Evolutionary conservation across 169 alveolate genomes (phyloP).

Genomic region (Cyclospora cayetanensis): DNA sequence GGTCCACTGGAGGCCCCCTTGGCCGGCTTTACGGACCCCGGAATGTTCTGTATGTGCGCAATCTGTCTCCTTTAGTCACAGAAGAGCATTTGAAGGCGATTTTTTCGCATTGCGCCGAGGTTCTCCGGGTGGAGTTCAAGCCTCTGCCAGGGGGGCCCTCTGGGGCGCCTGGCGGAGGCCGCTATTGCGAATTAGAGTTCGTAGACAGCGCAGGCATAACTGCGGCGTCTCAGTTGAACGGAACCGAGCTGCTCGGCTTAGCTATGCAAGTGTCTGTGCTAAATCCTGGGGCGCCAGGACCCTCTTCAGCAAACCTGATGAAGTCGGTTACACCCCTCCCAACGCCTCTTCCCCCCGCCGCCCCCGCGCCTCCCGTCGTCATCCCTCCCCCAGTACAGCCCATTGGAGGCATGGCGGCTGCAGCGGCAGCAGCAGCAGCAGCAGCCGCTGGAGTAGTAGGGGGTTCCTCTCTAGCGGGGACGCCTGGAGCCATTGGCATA

Average conservation of each 20-base stretch:
- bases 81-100: conserved; percentile 26
- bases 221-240: conserved; percentile 47
- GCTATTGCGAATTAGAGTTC: conserved; percentile 50
- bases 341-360: neutral
- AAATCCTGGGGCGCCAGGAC: conserved; percentile 25
- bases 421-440: conserved; percentile 27
- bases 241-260: conserved; percentile 29
- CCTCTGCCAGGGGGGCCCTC: neutral
- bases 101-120: conserved; percentile 31
- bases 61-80: conserved; percentile 16
- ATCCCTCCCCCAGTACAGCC: neutral
- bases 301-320: neutral
- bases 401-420: neutral
- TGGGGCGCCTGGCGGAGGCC: neutral
- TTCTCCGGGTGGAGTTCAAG: conserved; percentile 16
- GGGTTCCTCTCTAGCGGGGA: neutral
- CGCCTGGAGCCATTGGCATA: neutral
- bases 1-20: conserved; percentile 3
- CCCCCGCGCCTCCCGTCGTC: neutral
- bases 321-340: neutral
- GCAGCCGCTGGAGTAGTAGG: neutral
- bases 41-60: conserved; percentile 6
- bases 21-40: conserved; percentile 36
- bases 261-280: conserved; percentile 20
- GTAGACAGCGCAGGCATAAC: conserved; percentile 31